A percentile compares a stretch with the other conserved stretches of the same genome.
Evolutionary conservation across 1,139 yeast genomes (phyloP).

Genomic region (Candida sp.): DNA sequence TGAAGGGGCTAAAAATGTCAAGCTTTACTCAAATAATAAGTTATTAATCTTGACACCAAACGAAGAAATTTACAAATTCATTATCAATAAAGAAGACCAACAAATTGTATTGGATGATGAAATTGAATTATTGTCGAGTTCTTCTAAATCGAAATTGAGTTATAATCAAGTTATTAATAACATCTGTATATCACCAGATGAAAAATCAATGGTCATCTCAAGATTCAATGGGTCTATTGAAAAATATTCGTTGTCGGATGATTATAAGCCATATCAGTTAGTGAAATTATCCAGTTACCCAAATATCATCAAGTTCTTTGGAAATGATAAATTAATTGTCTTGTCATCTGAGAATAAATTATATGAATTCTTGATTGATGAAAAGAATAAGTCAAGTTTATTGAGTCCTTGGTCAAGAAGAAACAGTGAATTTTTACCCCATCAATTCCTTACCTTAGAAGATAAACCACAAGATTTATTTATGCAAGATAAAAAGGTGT

Average conservation of each 20-base stretch:
- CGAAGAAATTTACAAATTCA: conserved; percentile 56
- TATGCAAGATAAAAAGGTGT: conserved; percentile 40
- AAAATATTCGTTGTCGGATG: conserved; percentile 27
- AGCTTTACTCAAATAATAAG: conserved; percentile 37
- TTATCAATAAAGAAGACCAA: conserved; percentile 24
- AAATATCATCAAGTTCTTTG: conserved; percentile 59
- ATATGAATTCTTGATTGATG: conserved; percentile 53
- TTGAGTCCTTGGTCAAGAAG: conserved; percentile 79
- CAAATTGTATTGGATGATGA: conserved; percentile 37
- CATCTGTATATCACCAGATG: conserved; percentile 44
- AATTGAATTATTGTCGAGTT: conserved; percentile 28
- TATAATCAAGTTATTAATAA: conserved; percentile 47
- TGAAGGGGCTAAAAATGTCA: conserved; percentile 58
- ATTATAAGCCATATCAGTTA: conserved; percentile 21
- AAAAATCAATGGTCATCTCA: conserved; percentile 48
- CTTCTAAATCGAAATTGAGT: conserved; percentile 19
- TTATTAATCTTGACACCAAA: conserved; percentile 62
- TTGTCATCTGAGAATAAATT: conserved; percentile 74
- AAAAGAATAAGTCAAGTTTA: conserved; percentile 22
- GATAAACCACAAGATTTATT: conserved; percentile 80
- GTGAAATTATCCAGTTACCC: conserved; percentile 58
- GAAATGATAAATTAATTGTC: conserved; percentile 51
- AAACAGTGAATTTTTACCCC: conserved; percentile 74
- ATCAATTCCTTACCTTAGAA: conserved; percentile 52
- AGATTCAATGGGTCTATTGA: conserved; percentile 69